Conservation (phyloP, 345 rosid species). For the Pistacia atlantica region DNA sequence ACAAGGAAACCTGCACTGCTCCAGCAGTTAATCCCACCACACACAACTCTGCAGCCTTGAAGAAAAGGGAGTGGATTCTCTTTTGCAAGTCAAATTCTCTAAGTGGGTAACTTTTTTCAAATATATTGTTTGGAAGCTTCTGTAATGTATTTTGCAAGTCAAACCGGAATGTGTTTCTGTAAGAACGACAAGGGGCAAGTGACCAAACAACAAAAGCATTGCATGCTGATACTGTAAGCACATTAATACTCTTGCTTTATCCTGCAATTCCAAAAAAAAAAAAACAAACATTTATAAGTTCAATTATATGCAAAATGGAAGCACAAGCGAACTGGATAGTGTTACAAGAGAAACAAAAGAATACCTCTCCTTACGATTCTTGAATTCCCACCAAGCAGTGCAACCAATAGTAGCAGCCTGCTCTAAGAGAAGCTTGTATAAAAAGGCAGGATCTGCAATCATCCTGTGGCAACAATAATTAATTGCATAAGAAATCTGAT, state of each 20-base stretch:
- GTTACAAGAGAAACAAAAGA: background rate
- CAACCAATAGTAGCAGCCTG: slow-evolving; percentile 84
- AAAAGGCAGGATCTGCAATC: slow-evolving; percentile 92
- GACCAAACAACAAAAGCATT: slow-evolving; percentile 88
- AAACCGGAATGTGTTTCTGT: slow-evolving; percentile 79
- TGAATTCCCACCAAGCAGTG: slow-evolving; percentile 90
- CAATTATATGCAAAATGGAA: slow-evolving; percentile 9
- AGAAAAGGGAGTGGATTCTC: slow-evolving; percentile 83
- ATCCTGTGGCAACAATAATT: slow-evolving; percentile 53
- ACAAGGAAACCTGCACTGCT: slow-evolving; percentile 77
- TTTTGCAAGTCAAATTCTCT: slow-evolving; percentile 89
- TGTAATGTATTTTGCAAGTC: slow-evolving; percentile 92
- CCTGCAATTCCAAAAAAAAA: slow-evolving; percentile 38
- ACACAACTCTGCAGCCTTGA: slow-evolving; percentile 86
- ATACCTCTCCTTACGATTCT: slow-evolving; percentile 84
- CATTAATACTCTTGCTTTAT: slow-evolving; percentile 86
- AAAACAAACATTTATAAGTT: slow-evolving; percentile 21
- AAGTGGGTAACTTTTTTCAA: slow-evolving; percentile 87
- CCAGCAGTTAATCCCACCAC: slow-evolving; percentile 50
- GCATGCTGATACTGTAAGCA: slow-evolving; percentile 79
- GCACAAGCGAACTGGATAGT: background rate
- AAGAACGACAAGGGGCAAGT: slow-evolving; percentile 93
- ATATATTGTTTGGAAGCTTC: slow-evolving; percentile 93
- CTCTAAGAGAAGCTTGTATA: slow-evolving; percentile 82
- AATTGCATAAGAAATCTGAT: slow-evolving; percentile 12